Evolutionary conservation across 805 yeast genomes (phyloP), one percentile per base, ranked within the genome.

Genomic region (Kuraishia piskuri): DNA sequence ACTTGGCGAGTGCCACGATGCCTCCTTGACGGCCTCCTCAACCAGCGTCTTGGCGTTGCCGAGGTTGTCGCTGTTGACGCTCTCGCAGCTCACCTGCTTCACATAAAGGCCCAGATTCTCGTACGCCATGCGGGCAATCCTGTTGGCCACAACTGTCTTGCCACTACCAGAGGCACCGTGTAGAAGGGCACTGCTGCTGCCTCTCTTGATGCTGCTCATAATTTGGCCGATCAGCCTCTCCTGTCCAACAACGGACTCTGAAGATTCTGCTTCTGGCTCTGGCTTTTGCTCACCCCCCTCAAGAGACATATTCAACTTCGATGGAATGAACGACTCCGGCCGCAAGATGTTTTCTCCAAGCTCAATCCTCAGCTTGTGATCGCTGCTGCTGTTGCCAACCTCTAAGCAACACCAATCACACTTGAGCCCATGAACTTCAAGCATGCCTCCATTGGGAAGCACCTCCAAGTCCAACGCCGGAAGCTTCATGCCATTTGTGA

Each of bases 151-250:
- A 1, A 81, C 67, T 0, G 94, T 72, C 64, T 92, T 92, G 0
- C 98, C 98, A 56, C 89, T 78, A 0, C 97, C 97, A 1, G 88
- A 72, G 22, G 83, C 68, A 0, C 97, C 98, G 58, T 82, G 77
- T 0, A 91, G 61, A 52, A 90, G 68, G 0, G 82, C 70, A 19
- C 59, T 59, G 10, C 47, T 22, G 19, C 25, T 46, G 45, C 26
- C 22, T 46, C 75, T 66, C 6, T 71, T 61, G 2, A 83, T 59
- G 0, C 75, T 63, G 7, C 72, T 72, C 6, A 68, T 58, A 10
- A 82, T 59, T 3, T 70, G 68, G 0, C 63, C 67, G 10, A 84
- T 58, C 5, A 73, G 60, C 2, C 67, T 60, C 25, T 82, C 84
- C 48, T 83, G 72, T 0, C 94, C 96, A 46, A 86, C 79, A 3